Base-by-base conservation (phyloP, 257 asterid genomes). In the Oldenlandia corymbosa region DNA sequence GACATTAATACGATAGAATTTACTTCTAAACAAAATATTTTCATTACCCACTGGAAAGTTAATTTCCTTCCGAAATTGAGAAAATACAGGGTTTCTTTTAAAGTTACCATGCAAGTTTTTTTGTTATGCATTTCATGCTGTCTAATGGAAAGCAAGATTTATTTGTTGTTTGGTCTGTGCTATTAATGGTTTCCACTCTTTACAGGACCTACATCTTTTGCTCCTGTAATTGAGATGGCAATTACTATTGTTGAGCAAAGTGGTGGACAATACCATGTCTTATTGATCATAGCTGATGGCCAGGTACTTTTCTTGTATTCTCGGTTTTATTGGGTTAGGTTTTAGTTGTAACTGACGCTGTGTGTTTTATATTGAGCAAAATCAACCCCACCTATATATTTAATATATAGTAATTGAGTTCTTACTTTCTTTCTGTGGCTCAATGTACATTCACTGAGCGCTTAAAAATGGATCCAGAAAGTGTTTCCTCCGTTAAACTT, bases 191-290 rank as follows among this genome's bases (percentile, higher is more conserved):
- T 36, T 34, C 34, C 57, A 24, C 68, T 45, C 68, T 21, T 48
- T 20, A 30, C 82, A 91, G 97, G 97, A 28, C 99, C 99, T 30
- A 92, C 99, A 52, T 88, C 95, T 36, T 90, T 90, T 76, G 97
- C 95, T 62, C 95, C 97, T 27, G 60, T 77, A 53, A 86, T 90
- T 24, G 97, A 90, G 76, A 87, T 87, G 94, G 97, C 94, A 47
- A 78, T 85, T 48, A 87, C 97, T 52, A 85, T 90, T 10, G 97
- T 90, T 61, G 97, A 90, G 73, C 84, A 90, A 65, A 90, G 94
- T 62, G 87, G 90, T 48, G 97, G 97, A 54, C 97, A 90, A 69
- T 90, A 90, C 84, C 97, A 90, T 68, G 97, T 87, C 41, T 75
- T 90, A 70, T 69, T 90, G 74, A 82, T 90, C 37, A 90, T 90